A percentile compares a stretch with the other conserved stretches of the same genome.
These are phyloP conservation scores for Boletus semigastroideus DNA, from an alignment of 1,284 basidiomycete genomes.

Conservation along the genomic window DNA sequence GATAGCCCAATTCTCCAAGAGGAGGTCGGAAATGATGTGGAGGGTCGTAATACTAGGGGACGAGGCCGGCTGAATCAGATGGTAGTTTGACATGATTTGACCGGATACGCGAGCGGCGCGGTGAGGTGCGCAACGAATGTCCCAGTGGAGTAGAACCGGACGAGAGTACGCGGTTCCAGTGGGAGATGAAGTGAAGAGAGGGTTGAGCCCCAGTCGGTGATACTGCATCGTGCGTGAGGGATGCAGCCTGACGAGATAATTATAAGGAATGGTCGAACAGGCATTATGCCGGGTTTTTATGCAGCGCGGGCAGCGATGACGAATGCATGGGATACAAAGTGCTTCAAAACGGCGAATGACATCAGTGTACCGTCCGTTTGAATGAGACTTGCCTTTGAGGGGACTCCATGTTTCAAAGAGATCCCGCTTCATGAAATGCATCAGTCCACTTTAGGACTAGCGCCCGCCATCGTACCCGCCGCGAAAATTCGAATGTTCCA, in stretches of 20 bases:
- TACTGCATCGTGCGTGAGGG: constrained; percentile 15
- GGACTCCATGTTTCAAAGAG: background rate
- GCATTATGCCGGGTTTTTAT: constrained; percentile 20
- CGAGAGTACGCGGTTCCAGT: constrained; percentile 11
- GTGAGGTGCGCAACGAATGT: constrained; percentile 43
- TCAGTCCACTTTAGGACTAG: background rate
- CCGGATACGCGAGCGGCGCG: constrained; percentile 29
- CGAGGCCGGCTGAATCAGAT: constrained; percentile 43
- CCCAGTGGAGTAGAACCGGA: constrained; percentile 42
- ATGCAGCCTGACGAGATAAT: background rate
- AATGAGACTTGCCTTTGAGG: constrained; percentile 19
- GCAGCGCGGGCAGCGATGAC: background rate
- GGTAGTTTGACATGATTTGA: constrained; percentile 17
- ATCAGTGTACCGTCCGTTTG: constrained; percentile 7
- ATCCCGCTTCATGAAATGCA: constrained; percentile 1
- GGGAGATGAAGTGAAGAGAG: constrained; percentile 17
- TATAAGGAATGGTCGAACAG: background rate
- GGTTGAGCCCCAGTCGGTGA: constrained; percentile 19
- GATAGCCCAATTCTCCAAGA: constrained; percentile 41
- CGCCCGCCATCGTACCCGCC: constrained; percentile 3
- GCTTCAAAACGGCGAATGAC: background rate
- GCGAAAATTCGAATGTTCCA: constrained; percentile 3
- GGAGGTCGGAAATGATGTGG: constrained; percentile 45
- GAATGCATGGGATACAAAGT: constrained; percentile 3
- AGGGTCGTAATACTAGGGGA: constrained; percentile 40